These are phyloP conservation scores for Hibiscus syriacus DNA, from an alignment of 345 rosid genomes.

Conservation along the genomic window DNA sequence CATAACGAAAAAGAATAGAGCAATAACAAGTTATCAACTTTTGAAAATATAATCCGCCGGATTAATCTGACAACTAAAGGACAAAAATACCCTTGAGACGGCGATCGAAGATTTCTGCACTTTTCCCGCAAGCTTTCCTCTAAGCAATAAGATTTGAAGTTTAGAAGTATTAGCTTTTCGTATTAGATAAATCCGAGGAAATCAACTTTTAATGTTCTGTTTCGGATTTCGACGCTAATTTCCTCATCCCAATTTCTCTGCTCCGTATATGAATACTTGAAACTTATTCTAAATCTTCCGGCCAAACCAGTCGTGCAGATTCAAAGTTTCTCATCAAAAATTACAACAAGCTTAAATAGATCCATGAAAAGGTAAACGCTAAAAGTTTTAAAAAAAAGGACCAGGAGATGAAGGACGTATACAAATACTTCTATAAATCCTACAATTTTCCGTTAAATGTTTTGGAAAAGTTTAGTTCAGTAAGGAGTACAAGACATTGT, in stretches of 20 bases:
- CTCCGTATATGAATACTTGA: no score
- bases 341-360: background rate
- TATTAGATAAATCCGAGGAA: no score
- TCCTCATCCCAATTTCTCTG: no score
- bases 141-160: background rate
- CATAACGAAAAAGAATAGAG: background rate
- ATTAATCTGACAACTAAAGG: constrained; percentile 11
- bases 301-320: background rate
- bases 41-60: background rate
- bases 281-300: background rate
- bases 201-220: no score
- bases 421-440: background rate
- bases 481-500: background rate
- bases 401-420: background rate
- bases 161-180: no score
- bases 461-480: background rate
- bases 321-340: background rate
- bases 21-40: constrained; percentile 8
- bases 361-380: constrained; percentile 6
- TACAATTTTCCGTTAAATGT: background rate
- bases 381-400: background rate
- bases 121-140: background rate
- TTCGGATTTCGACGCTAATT: no score
- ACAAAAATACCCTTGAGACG: constrained; percentile 36
- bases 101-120: background rate